These are phyloP conservation scores for Dioscorea alata DNA, from an alignment of 106 monocot genomes.

Conservation along the genomic window DNA sequence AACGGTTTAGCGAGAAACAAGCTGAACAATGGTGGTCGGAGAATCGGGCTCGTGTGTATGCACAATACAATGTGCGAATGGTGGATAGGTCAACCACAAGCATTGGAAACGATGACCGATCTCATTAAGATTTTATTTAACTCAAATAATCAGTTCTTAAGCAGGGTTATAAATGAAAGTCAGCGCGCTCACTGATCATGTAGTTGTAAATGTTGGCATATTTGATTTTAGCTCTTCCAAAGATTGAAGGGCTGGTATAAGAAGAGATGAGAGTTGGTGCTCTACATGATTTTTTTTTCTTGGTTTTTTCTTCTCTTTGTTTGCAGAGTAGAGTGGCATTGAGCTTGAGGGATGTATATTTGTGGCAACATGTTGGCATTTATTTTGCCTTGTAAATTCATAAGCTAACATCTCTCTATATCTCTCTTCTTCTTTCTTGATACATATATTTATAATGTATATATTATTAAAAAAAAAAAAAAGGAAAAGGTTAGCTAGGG, in stretches of 20 bases:
- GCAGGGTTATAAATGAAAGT: neutral
- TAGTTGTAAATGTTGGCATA: slow-evolving; percentile 31
- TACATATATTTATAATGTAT: too few species aligned
- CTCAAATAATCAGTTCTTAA: neutral
- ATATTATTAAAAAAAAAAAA: too few species aligned
- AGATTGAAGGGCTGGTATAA: slow-evolving; percentile 3
- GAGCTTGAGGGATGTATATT: slow-evolving; percentile 58
- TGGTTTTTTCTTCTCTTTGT: slow-evolving; percentile 10
- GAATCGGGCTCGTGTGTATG: slow-evolving; percentile 79
- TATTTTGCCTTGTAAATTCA: slow-evolving; percentile 50
- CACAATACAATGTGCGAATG: slow-evolving; percentile 79
- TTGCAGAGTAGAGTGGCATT: slow-evolving; percentile 33
- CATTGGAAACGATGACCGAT: slow-evolving; percentile 27
- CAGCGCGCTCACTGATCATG: neutral
- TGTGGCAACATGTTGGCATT: slow-evolving; percentile 32
- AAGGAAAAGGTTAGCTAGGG: too few species aligned
- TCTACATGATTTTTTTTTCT: slow-evolving; percentile 18
- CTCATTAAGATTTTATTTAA: slow-evolving; percentile 15
- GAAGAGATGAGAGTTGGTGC: slow-evolving; percentile 12
- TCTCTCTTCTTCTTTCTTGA: neutral
- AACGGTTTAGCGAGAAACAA: slow-evolving; percentile 93
- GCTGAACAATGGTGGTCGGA: slow-evolving; percentile 98
- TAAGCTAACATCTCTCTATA: slow-evolving; percentile 9
- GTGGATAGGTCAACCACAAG: slow-evolving; percentile 50
- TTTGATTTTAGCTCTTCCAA: slow-evolving; percentile 29